Base-by-base conservation (phyloP, 257 asterid species). In the Fraxinus anomala region DNA sequence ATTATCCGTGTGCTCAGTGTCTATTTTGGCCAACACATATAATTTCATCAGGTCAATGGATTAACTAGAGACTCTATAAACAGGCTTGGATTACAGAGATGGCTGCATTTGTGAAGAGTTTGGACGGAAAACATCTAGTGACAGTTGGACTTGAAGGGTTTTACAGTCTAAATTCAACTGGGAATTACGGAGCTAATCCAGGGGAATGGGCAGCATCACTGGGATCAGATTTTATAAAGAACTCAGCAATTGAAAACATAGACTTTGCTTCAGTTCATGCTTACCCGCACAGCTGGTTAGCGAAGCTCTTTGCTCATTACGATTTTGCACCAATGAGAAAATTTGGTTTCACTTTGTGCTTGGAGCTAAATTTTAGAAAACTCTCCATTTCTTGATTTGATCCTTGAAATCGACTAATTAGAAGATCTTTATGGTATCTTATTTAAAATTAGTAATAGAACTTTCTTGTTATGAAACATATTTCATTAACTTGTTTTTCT, bases 181-280 rank as follows among this genome's bases (percentile, higher is more conserved):
- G 77, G 56, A 86, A 75, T 30, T 73, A 81, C 34, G 80, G 75
- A 72, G 73, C 83, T 54, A 89, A 89, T 79, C 93, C 93, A 13
- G 93, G 91, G 72, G 75, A 68, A 24, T 89, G 93, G 93, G 91
- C 93, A 34, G 86, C 88, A 4, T 76, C 87, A 24, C 91, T 89
- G 72, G 93, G 93, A 30, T 85, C 87, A 4, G 93, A 87, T 78
- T 89, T 87, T 72, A 83, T 89, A 70, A 77, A 79, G 31, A 86
- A 89, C 69, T 89, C 93, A 1, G 86, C 84, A 21, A 44, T 84
- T 49, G 75, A 82, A 66, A 89, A 86, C 83, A 84, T 89, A 12
- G 93, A 89, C 80, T 89, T 89, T 72, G 89, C 91, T 73, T 89
- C 93, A 0, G 91, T 84, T 75, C 93, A 89, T 81, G 91, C 91